phyloP scores from a whole-genome alignment of 345 rosid genomes.

The Aurinia saxatilis region DNA sequence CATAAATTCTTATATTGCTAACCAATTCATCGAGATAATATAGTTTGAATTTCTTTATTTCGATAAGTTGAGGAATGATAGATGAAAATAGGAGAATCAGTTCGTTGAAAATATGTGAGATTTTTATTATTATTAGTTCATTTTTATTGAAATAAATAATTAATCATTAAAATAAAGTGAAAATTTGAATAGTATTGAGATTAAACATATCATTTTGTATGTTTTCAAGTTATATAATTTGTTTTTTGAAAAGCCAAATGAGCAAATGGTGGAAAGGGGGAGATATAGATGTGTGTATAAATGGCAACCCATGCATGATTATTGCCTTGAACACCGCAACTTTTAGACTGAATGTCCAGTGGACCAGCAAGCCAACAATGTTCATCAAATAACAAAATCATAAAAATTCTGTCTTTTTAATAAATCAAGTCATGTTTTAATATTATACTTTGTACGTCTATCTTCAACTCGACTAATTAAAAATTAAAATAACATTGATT shows the following conservation, averaged over 20 bases:
- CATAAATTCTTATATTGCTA: too few species aligned
- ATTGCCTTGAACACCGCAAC: constrained; percentile 26
- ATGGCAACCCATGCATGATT: constrained; percentile 29
- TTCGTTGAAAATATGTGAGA: too few species aligned
- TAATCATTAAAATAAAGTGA: too few species aligned
- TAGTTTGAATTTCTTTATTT: too few species aligned
- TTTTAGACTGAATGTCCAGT: constrained; percentile 16
- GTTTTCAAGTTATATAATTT: not conserved
- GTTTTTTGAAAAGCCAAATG: not conserved
- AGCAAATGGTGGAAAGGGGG: constrained; percentile 8
- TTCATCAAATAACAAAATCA: not conserved
- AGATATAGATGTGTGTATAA: not conserved
- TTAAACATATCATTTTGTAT: not conserved
- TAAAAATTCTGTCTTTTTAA: not conserved
- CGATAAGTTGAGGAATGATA: too few species aligned
- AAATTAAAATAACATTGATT: not conserved
- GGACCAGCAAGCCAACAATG: constrained; percentile 7
- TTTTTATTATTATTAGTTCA: too few species aligned
- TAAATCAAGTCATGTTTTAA: not conserved
- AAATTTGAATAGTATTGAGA: too few species aligned
- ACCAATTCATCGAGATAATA: too few species aligned
- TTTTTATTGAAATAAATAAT: too few species aligned
- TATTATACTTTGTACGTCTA: not conserved
- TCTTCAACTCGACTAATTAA: too few species aligned
- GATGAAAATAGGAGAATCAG: too few species aligned